Percentiles rank a stretch among this genome's conserved stretches.
Evolutionary conservation across 2,329 filamentous ascomycete species (phyloP).

Genomic region (Apiospora rasikravindrae): DNA sequence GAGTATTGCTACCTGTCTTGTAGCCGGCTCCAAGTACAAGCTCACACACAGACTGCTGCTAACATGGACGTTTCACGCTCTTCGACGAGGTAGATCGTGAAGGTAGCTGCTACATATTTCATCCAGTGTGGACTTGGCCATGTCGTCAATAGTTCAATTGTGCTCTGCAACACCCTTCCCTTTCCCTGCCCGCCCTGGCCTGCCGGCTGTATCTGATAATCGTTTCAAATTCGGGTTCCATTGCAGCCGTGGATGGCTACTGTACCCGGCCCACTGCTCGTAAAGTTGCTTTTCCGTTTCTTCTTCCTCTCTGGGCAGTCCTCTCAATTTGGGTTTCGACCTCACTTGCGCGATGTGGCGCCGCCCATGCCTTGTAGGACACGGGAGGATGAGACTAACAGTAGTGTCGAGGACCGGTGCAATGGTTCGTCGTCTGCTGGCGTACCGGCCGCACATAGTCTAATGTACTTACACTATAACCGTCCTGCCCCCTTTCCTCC

Average conservation of each 20-base stretch:
- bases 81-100: not conserved
- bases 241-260: conserved; percentile 2
- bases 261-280: conserved; percentile 1
- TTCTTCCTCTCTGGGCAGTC: not conserved
- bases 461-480: conserved; percentile 14
- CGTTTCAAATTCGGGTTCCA: not conserved
- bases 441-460: conserved; percentile 6
- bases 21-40: not conserved
- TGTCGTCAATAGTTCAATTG: not conserved
- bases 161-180: not conserved
- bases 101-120: not conserved
- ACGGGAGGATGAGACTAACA: conserved; percentile 12
- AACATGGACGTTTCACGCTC: not conserved
- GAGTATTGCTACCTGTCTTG: conserved; percentile 5
- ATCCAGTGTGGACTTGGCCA: not conserved
- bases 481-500: not conserved
- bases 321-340: conserved; percentile 12
- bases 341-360: conserved; percentile 11
- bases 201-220: conserved; percentile 6
- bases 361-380: conserved; percentile 11
- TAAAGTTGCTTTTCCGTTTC: conserved; percentile 11
- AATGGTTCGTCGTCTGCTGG: not conserved
- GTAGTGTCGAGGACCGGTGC: conserved; percentile 15
- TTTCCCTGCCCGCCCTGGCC: not conserved
- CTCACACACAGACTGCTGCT: not conserved